Conservation (phyloP, 2,329 filamentous ascomycete genomes). For the Diplodia sapinea region DNA sequence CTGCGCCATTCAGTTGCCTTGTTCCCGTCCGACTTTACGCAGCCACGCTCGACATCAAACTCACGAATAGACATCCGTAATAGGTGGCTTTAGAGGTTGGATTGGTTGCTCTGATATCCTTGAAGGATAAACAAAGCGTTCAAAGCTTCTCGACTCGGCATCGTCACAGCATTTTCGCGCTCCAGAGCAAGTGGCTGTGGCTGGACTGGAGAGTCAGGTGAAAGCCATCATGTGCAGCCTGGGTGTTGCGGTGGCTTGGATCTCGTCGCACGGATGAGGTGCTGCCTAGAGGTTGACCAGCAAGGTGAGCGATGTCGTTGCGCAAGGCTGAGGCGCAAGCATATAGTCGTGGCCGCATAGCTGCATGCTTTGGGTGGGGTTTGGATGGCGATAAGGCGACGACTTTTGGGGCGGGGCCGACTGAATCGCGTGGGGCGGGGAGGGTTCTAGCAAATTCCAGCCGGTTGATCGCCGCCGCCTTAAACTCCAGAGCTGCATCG, state of each 20-base stretch:
- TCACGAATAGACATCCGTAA: too few relatives aligned
- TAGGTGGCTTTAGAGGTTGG: too few relatives aligned
- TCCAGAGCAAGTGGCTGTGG: not conserved
- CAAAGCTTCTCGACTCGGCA: too few relatives aligned
- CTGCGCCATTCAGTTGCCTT: too few relatives aligned
- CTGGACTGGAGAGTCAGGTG: not conserved
- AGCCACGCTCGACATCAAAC: too few relatives aligned
- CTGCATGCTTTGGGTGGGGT: not conserved
- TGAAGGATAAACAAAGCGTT: too few relatives aligned
- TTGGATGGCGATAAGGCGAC: too few relatives aligned
- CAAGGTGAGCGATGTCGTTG: not conserved
- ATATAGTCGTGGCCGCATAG: not conserved
- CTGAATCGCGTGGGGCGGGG: conserved; percentile 4
- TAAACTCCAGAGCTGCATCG: conserved; percentile 24
- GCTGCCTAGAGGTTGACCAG: conserved; percentile 6
- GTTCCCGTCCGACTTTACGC: too few relatives aligned
- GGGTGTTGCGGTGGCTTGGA: not conserved
- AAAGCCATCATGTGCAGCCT: too few relatives aligned
- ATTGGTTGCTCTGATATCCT: too few relatives aligned
- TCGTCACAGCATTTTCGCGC: not conserved
- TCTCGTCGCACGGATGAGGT: not conserved
- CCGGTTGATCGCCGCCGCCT: conserved; percentile 17
- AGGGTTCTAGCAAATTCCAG: conserved; percentile 24
- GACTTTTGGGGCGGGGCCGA: not conserved
- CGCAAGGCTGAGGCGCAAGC: not conserved